Percentiles rank a stretch among this genome's conserved stretches.
Evolutionary conservation across 371 early-diverging fungal genomes (phyloP).

Genomic region (Rozella allomycis): DNA sequence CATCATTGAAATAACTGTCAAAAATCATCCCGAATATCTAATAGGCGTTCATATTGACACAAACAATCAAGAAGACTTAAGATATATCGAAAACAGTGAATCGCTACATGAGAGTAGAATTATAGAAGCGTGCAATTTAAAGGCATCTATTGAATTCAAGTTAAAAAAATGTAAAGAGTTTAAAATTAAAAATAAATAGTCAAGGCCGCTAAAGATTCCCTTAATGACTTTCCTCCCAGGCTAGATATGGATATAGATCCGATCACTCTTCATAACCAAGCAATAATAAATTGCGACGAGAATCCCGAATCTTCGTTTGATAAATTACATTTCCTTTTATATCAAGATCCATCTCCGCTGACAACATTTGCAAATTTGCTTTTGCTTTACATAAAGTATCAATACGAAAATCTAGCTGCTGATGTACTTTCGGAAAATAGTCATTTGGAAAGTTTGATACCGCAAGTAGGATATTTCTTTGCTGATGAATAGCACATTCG

Average conservation of each 20-base stretch:
- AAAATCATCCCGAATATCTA: slow-evolving; percentile 16
- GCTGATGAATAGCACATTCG: slow-evolving; percentile 11
- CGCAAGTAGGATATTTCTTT: slow-evolving; percentile 1
- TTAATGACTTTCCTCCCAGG: slow-evolving; percentile 32
- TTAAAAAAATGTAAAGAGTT: slow-evolving; percentile 18
- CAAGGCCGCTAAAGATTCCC: slow-evolving; percentile 25
- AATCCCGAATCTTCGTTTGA: slow-evolving; percentile 27
- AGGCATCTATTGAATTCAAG: slow-evolving; percentile 31
- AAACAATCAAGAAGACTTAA: not conserved
- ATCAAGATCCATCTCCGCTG: slow-evolving; percentile 20
- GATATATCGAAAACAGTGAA: slow-evolving; percentile 27
- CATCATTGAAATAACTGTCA: slow-evolving; percentile 25
- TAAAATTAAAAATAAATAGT: slow-evolving; percentile 4
- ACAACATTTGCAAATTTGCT: slow-evolving; percentile 31
- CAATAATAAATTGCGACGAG: slow-evolving; percentile 26
- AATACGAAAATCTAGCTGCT: slow-evolving; percentile 24
- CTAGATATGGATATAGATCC: slow-evolving; percentile 28
- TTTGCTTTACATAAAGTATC: slow-evolving; percentile 25
- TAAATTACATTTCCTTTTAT: slow-evolving; percentile 25
- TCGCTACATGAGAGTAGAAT: slow-evolving; percentile 24
- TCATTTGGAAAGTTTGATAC: slow-evolving; percentile 5
- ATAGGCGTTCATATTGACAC: slow-evolving; percentile 1
- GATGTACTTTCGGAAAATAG: slow-evolving; percentile 26
- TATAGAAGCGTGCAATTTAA: slow-evolving; percentile 31
- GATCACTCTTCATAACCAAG: slow-evolving; percentile 30